Base-by-base conservation (phyloP, 768 basidiomycete genomes). In the Russula vinacea region DNA sequence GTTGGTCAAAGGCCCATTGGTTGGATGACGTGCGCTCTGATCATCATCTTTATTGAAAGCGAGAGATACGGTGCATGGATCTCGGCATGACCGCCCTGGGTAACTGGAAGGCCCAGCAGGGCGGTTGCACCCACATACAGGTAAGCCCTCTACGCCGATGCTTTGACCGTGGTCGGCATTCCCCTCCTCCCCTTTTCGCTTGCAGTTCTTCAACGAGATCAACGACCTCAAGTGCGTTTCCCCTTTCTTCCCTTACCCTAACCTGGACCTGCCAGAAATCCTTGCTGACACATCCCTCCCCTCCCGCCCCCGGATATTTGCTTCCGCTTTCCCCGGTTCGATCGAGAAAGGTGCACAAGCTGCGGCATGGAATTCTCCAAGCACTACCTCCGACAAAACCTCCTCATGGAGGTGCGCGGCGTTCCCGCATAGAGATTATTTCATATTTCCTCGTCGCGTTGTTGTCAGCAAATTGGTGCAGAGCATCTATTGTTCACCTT, bases 41-140 rank as follows among this genome's bases (percentile, higher is more conserved):
- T 52, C 16, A 47, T 29, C 56, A 24, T 58, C 14, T 67, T 35
- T 55, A 24, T 54, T 53, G 26, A 37, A 67, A 77, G 76, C 74
- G 77, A 68, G 78, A 79, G 68, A 78, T 78, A 52, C 72, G 78
- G 58, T 78, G 77, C 59, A 78, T 79, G 78, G 77, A 78, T 69
- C 68, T 78, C 44, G 78, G 76, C 16, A 71, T 59, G n/a, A 76
- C 77, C 53, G 77, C 76, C 13, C 70, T 78, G 1, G 77, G 77
- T 60, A 69, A 77, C 51, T 78, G 77, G 73, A 78, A 78, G 62
- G 75, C 75, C 60, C 73, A 66, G 52, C 77, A 76, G 60, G 76
- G 70, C 3, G 78, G 78, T 13, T 78, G 77, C 64, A 77, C 77
- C 4, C 78, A 78, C 52, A 78, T 78, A 71, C 77, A 78, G 70